Evolutionary conservation across 108 stramenopile species (phyloP).

Genomic region (Discostella stelligeroides): DNA sequence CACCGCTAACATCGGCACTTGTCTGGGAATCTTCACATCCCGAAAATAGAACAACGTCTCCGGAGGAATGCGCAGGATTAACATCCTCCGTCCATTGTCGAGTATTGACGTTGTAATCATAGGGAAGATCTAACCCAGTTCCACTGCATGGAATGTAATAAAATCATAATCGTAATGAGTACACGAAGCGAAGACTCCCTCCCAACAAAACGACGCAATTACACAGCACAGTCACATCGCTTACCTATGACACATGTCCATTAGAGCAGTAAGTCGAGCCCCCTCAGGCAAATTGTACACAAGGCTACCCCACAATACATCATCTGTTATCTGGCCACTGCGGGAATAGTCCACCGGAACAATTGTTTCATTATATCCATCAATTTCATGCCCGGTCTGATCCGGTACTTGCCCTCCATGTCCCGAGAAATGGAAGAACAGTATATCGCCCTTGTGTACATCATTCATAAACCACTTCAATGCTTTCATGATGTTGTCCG

Average conservation of each 20-base stretch:
- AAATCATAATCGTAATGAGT: too few species aligned
- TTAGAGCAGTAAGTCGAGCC: constrained; percentile 66
- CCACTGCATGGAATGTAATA: constrained; percentile 38
- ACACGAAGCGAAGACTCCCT: too few species aligned
- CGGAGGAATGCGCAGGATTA: constrained; percentile 49
- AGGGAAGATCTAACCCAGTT: constrained; percentile 83
- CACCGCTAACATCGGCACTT: constrained; percentile 79
- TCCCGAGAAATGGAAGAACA: constrained; percentile 54
- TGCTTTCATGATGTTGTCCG: constrained; percentile 55
- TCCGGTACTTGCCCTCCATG: constrained; percentile 79
- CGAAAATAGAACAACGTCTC: constrained; percentile 71
- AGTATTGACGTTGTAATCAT: constrained; percentile 40
- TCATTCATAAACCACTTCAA: constrained; percentile 52
- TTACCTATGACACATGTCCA: constrained; percentile 84
- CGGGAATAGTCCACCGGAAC: constrained; percentile 75
- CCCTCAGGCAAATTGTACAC: constrained; percentile 75
- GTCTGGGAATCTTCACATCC: constrained; percentile 90
- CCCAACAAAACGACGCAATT: too few species aligned
- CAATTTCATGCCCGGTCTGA: constrained; percentile 64
- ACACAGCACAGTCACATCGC: too few species aligned
- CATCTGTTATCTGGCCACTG: constrained; percentile 74
- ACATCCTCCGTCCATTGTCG: constrained; percentile 44
- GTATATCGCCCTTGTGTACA: constrained; percentile 40
- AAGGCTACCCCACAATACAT: constrained; percentile 68
- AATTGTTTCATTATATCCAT: constrained; percentile 87